A percentile compares a stretch with the other conserved stretches of the same genome.
Conservation (phyloP, 257 asterid genomes). For the Agastache rugosa region DNA sequence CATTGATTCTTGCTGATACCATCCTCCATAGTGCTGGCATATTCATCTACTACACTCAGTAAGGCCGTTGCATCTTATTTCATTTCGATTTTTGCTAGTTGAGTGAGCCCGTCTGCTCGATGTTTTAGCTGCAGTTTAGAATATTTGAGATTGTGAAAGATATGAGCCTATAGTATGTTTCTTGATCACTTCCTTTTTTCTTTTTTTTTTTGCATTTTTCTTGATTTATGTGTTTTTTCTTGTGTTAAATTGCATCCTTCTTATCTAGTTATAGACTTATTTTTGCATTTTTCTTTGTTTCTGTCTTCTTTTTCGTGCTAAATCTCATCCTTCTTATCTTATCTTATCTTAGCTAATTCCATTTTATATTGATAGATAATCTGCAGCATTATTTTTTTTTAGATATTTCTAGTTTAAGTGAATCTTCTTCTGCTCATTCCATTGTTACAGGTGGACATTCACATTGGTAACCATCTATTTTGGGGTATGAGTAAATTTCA, state of each 20-base stretch:
- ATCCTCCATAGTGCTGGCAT: slow-evolving; percentile 54
- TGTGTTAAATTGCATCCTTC: background rate
- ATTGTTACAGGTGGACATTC: slow-evolving; percentile 85
- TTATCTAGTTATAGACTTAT: background rate
- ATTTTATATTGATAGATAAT: background rate
- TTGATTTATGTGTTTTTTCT: background rate
- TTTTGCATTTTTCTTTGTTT: too few species aligned
- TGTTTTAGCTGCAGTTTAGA: background rate
- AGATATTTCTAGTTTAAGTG: background rate
- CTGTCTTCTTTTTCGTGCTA: too few species aligned
- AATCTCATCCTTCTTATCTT: too few species aligned
- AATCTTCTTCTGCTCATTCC: slow-evolving; percentile 33
- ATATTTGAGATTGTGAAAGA: background rate
- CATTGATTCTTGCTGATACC: slow-evolving; percentile 60
- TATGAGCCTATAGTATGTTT: background rate
- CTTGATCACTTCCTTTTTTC: background rate
- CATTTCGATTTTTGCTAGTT: background rate
- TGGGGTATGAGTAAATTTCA: slow-evolving; percentile 58
- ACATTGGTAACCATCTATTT: slow-evolving; percentile 76
- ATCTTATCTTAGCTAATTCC: background rate
- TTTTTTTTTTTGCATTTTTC: background rate
- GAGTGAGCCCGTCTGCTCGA: background rate
- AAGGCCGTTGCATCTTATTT: slow-evolving; percentile 41
- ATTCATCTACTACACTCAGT: slow-evolving; percentile 78
- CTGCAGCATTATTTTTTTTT: too few species aligned